Percentiles rank a stretch among this genome's conserved stretches.
Conservation (phyloP, 352 stramenopile species). For the Aphanomyces euteiches region DNA sequence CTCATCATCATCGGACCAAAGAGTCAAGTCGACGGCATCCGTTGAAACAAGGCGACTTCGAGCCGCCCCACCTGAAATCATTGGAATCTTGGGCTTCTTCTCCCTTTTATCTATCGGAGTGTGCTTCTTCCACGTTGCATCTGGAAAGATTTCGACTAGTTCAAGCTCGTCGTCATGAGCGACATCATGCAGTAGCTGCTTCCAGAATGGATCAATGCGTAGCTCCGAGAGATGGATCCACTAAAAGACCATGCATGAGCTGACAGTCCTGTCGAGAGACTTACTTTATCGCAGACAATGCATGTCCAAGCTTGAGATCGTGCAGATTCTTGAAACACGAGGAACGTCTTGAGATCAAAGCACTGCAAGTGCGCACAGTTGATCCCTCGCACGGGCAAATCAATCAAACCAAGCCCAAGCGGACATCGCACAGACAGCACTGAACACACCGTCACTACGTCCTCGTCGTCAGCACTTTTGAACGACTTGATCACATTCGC, state of each 20-base stretch:
- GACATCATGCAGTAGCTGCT: slow-evolving; percentile 81
- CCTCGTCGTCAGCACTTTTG: slow-evolving; percentile 59
- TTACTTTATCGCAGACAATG: slow-evolving; percentile 85
- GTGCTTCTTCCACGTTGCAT: slow-evolving; percentile 75
- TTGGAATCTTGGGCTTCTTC: slow-evolving; percentile 62
- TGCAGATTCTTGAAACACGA: slow-evolving; percentile 88
- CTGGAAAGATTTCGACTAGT: slow-evolving; percentile 86
- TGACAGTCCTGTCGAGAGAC: slow-evolving; percentile 18
- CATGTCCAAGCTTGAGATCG: slow-evolving; percentile 87
- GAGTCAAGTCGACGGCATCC: slow-evolving; percentile 66
- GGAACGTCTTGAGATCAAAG: slow-evolving; percentile 92
- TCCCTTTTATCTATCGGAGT: slow-evolving; percentile 43
- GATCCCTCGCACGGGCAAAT: slow-evolving; percentile 81
- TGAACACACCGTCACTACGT: slow-evolving; percentile 78
- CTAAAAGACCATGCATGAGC: slow-evolving; percentile 28
- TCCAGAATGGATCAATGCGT: slow-evolving; percentile 86
- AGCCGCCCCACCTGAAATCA: not conserved
- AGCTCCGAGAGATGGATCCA: slow-evolving; percentile 89
- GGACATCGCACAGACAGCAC: slow-evolving; percentile 87
- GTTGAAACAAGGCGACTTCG: slow-evolving; percentile 30
- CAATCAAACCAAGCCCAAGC: slow-evolving; percentile 81
- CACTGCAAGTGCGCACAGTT: slow-evolving; percentile 94
- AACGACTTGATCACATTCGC: slow-evolving; percentile 77
- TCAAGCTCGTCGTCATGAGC: slow-evolving; percentile 75
- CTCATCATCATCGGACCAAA: slow-evolving; percentile 67